A percentile compares a stretch with the other conserved stretches of the same genome.
Evolutionary conservation across 177 flowering plant genomes (phyloP).

Genomic region (Vitis hybrid): DNA sequence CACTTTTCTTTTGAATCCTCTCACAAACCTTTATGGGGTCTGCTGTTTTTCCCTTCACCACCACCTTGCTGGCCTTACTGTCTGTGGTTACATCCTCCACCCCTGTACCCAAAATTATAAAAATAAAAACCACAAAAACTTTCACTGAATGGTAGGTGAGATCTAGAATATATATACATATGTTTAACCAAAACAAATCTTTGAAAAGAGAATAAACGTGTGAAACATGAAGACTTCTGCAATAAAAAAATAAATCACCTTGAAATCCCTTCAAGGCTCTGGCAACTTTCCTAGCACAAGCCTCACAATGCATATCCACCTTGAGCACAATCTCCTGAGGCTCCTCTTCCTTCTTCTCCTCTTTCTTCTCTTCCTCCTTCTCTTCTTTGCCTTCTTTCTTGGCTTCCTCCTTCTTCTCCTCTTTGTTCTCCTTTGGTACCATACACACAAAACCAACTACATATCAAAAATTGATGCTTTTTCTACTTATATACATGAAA

Average conservation of each 20-base stretch:
- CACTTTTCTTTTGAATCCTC: conserved; percentile 78
- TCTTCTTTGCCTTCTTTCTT: conserved; percentile 23
- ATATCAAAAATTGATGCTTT: not conserved
- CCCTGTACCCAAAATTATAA: conserved; percentile 35
- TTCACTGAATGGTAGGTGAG: not conserved
- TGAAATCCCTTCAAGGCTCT: conserved; percentile 66
- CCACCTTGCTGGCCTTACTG: conserved; percentile 63
- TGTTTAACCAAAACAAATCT: no score
- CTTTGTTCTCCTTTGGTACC: conserved; percentile 30
- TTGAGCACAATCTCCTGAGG: conserved; percentile 68
- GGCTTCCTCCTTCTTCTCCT: conserved; percentile 31
- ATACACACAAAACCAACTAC: not conserved
- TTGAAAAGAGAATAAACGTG: not conserved
- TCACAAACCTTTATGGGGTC: conserved; percentile 77
- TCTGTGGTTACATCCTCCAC: conserved; percentile 80
- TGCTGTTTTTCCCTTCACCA: conserved; percentile 78
- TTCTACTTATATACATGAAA: no score
- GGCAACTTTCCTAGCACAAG: conserved; percentile 79
- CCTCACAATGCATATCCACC: conserved; percentile 91
- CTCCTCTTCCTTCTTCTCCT: conserved; percentile 39
- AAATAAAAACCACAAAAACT: not conserved
- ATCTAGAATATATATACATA: not conserved
- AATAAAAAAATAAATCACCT: conserved; percentile 37
- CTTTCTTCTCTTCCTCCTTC: conserved; percentile 27
- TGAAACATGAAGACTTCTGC: not conserved